phyloP scores from a whole-genome alignment of 78 protist species.

The Tieghemostelium lacteum region DNA sequence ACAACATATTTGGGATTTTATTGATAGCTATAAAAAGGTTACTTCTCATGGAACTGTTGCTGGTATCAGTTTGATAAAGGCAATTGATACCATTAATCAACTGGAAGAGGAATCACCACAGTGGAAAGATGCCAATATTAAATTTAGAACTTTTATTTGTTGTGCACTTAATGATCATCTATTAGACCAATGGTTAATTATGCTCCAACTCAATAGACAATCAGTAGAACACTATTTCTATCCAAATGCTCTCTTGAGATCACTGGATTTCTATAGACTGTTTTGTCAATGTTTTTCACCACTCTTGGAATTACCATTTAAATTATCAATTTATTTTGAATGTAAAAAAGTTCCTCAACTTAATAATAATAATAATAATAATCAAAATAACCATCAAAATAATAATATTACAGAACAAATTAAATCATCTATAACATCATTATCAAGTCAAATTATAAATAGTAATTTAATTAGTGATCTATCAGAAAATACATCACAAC shows the following conservation, averaged over 20 bases:
- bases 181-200: constrained; percentile 55
- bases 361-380: background rate
- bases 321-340: constrained; percentile 59
- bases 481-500: no score
- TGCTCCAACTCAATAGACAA: constrained; percentile 6
- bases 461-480: no score
- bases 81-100: constrained; percentile 8
- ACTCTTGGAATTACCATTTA: constrained; percentile 24
- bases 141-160: constrained; percentile 56
- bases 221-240: constrained; percentile 21
- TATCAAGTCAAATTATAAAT: background rate
- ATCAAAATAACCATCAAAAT: background rate
- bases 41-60: constrained; percentile 35
- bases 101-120: constrained; percentile 30
- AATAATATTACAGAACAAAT: background rate
- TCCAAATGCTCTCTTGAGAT: constrained; percentile 21
- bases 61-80: background rate
- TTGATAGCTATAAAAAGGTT: constrained; percentile 21
- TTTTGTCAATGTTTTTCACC: constrained; percentile 61
- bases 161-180: constrained; percentile 35
- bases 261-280: constrained; percentile 18
- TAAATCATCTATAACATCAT: background rate
- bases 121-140: constrained; percentile 62
- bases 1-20: constrained; percentile 65
- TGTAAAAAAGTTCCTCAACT: constrained; percentile 5